Evolutionary conservation across 306 rosid genomes (phyloP).

Genomic region (Pyrus bretschneideri): DNA sequence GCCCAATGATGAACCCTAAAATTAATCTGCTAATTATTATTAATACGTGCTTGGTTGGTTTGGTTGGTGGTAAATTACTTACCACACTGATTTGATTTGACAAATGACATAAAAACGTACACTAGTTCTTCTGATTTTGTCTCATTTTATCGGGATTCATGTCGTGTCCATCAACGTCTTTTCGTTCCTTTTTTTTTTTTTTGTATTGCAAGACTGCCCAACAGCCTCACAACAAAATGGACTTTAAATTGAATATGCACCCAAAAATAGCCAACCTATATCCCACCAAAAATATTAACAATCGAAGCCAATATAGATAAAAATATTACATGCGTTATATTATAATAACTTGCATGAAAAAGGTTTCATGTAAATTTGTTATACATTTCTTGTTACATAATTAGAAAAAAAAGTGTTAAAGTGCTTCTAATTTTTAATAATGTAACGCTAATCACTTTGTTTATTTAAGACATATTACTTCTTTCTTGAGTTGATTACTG

Average conservation of each 20-base stretch:
- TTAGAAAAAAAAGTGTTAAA: background rate
- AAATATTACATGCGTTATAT: background rate
- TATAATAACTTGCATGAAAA: background rate
- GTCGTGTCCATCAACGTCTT: slow-evolving; percentile 9
- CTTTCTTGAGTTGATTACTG: no score
- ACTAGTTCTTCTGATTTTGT: background rate
- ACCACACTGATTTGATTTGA: slow-evolving; percentile 1
- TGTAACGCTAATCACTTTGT: background rate
- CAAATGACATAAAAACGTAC: background rate
- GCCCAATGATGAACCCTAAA: background rate
- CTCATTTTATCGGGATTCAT: background rate
- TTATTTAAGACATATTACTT: background rate
- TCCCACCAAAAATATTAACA: background rate
- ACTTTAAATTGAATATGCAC: background rate
- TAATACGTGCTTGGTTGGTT: background rate
- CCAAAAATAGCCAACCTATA: background rate
- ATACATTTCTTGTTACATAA: no score
- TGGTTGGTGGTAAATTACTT: background rate
- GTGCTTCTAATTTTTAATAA: background rate
- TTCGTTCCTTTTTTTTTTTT: background rate
- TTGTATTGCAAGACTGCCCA: background rate
- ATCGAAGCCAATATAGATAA: background rate
- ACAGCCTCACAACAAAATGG: background rate
- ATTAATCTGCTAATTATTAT: background rate
- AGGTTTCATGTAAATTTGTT: no score